These are phyloP conservation scores for Kluyveromyces sp. DNA, from an alignment of 1,139 yeast species.

Conservation along the genomic window DNA sequence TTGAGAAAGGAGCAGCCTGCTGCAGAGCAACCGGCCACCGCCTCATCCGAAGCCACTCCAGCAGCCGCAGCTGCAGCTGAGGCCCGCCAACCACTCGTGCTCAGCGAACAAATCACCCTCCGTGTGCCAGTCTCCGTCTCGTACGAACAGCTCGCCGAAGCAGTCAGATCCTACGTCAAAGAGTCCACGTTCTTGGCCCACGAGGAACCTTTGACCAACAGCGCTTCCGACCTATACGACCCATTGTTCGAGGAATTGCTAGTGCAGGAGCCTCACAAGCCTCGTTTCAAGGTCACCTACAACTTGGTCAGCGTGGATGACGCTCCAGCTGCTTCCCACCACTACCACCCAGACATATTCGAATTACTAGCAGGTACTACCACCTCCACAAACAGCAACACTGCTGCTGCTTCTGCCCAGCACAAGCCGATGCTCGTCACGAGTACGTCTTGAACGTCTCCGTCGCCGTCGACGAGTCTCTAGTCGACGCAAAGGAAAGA, in stretches of 20 bases:
- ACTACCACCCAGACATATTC: slow-evolving; percentile 37
- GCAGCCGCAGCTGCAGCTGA: slow-evolving; percentile 17
- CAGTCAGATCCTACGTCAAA: slow-evolving; percentile 17
- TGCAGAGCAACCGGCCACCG: slow-evolving; percentile 17
- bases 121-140: slow-evolving; percentile 13
- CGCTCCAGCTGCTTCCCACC: slow-evolving; percentile 17
- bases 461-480: slow-evolving; percentile 34
- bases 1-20: slow-evolving; percentile 37
- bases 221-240: slow-evolving; percentile 43
- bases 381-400: slow-evolving; percentile 4
- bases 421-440: slow-evolving; percentile 1
- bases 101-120: slow-evolving; percentile 17
- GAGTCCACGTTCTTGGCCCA: slow-evolving; percentile 21
- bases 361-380: slow-evolving; percentile 33
- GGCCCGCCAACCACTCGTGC: slow-evolving; percentile 21
- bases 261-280: slow-evolving; percentile 48
- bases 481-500: slow-evolving; percentile 20
- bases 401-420: not conserved
- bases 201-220: slow-evolving; percentile 14
- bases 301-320: slow-evolving; percentile 15
- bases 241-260: slow-evolving; percentile 61
- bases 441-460: slow-evolving; percentile 21
- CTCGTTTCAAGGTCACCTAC: slow-evolving; percentile 45
- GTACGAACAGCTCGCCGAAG: slow-evolving; percentile 12
- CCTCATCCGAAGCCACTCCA: slow-evolving; percentile 14